Base-by-base conservation (phyloP, 441 rosid species). In the Jatropha multifida region DNA sequence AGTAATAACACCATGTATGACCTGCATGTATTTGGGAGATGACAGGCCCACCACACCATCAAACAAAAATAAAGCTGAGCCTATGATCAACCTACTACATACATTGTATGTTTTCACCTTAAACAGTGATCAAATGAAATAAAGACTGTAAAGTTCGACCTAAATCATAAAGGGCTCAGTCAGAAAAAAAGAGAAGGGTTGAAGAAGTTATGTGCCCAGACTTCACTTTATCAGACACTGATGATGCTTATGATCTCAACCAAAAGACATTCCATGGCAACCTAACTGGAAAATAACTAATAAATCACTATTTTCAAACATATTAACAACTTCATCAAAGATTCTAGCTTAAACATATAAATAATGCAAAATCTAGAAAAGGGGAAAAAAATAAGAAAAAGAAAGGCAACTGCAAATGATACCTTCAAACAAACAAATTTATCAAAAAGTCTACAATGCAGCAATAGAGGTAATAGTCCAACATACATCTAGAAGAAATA, bases 401-500 rank as follows among this genome's bases (percentile, higher is more conserved):
- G 74, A 74, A 42, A 52, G 37, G 23, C 40, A 49, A 74, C 44
- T 52, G 37, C 68, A 67, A 74, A 77, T 8, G 77, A 74, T 77
- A 23, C 71, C 66, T 62, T 80, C 71, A 76, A 72, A 60, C 72
- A 74, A 62, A 62, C 51, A 79, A 59, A 81, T 55, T 42, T 65
- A 82, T 72, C 60, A 56, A 73, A 75, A 65, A 74, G 74, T 83
- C 75, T 81, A 52, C 52, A 52, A 78, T 63, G 61, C 74, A 79
- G 67, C 80, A 79, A 81, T 74, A 83, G 52, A 83, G 81, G 73
- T 64, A 81, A 82, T 82, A 83, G 83, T 83, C 84, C 85, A 79
- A 85, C 93, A 91, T 86, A 87, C 92, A 89, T 86, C 86, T 76
- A 85, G 85, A 74, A 79, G 87, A 81, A 82, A 84, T 80, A 84